Evolutionary conservation across 2,329 filamentous ascomycete species (phyloP).

Genomic region (Colletotrichum noveboracense): DNA sequence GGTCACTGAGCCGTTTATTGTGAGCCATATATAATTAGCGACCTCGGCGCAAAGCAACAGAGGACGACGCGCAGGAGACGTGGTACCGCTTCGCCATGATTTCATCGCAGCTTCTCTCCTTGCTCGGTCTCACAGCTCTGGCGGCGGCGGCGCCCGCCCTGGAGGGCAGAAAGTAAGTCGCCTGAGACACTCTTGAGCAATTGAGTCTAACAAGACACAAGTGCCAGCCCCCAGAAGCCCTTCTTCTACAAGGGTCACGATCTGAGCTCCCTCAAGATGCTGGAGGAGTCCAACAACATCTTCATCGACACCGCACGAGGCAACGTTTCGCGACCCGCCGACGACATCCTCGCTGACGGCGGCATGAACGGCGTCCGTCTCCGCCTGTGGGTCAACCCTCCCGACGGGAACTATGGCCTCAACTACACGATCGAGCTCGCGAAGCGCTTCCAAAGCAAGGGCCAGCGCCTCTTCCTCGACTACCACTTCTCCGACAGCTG

Average conservation of each 20-base stretch:
- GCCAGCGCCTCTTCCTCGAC: conserved; percentile 41
- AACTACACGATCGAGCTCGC: conserved; percentile 32
- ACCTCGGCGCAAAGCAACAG: background rate
- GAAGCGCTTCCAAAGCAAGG: conserved; percentile 36
- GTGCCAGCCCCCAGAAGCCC: background rate
- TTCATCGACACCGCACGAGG: conserved; percentile 13
- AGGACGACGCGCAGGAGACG: background rate
- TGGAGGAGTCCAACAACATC: conserved; percentile 10
- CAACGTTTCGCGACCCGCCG: conserved; percentile 6
- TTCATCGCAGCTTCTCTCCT: background rate
- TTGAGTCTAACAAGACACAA: background rate
- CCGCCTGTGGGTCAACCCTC: conserved; percentile 15
- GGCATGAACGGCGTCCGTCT: conserved; percentile 18
- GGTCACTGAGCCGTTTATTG: background rate
- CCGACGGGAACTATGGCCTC: conserved; percentile 16
- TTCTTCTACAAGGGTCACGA: conserved; percentile 20
- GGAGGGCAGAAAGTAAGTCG: conserved; percentile 1
- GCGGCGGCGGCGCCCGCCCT: background rate
- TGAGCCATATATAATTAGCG: background rate
- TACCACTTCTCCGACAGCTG: conserved; percentile 36
- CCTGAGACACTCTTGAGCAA: background rate
- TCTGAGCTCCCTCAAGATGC: conserved; percentile 18
- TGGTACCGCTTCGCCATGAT: background rate
- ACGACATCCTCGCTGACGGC: conserved; percentile 18
- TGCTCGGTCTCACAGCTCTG: conserved; percentile 10